Evolutionary conservation across 208 protist species (phyloP).

Genomic region (Leishmania major): DNA sequence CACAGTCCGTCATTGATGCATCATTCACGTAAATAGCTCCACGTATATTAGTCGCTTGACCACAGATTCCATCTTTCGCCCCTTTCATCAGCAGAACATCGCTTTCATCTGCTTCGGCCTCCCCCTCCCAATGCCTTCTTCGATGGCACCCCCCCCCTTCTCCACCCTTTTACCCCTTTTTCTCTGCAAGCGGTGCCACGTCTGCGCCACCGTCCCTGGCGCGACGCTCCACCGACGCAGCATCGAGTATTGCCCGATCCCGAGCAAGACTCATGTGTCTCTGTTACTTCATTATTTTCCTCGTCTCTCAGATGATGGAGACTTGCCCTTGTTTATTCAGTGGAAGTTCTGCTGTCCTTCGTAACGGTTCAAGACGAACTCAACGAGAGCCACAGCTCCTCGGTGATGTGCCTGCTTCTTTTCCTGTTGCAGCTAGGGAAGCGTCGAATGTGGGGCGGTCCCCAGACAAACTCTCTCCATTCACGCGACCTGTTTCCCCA

Average conservation of each 20-base stretch:
- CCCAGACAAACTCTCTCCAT: neutral
- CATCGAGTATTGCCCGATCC: neutral
- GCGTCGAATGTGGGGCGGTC: neutral
- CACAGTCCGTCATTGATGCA: neutral
- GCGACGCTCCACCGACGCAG: neutral
- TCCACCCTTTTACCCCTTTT: neutral
- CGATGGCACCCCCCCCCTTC: neutral
- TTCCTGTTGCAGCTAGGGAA: neutral
- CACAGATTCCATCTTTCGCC: neutral
- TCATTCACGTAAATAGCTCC: neutral
- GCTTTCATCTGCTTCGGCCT: slow-evolving; percentile 2
- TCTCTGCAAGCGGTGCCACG: neutral
- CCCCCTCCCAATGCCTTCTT: neutral
- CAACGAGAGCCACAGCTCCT: neutral
- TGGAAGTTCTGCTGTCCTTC: neutral
- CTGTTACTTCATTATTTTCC: neutral
- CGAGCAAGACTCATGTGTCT: neutral
- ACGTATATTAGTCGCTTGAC: neutral
- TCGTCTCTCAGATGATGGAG: neutral
- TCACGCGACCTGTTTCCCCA: neutral
- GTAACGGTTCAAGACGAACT: neutral
- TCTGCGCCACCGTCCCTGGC: neutral
- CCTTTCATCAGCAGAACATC: neutral
- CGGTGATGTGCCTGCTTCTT: neutral
- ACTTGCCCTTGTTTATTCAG: neutral